These are phyloP conservation scores for Andrographis paniculata DNA, from an alignment of 305 asterid genomes.

Conservation along the genomic window DNA sequence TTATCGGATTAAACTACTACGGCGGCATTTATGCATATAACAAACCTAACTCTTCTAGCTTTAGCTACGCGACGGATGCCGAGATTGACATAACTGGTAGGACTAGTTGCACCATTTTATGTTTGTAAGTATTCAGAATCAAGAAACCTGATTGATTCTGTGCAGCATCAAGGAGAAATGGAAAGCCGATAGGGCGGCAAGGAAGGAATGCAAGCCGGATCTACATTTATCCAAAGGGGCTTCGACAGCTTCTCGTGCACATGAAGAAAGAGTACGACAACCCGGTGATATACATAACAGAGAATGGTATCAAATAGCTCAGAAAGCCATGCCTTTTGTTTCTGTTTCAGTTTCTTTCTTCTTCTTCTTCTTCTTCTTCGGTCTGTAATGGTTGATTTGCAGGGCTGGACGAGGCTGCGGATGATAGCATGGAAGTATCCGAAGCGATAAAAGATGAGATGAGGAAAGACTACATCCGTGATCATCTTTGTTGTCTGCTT, in stretches of 20 bases:
- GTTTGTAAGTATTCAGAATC: too few species aligned
- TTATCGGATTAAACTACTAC: constrained; percentile 47
- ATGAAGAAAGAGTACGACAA: constrained; percentile 28
- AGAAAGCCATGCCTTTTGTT: not conserved
- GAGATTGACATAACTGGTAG: constrained; percentile 30
- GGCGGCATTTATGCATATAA: constrained; percentile 38
- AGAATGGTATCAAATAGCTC: constrained; percentile 29
- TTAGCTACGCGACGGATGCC: constrained; percentile 35
- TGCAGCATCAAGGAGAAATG: constrained; percentile 23
- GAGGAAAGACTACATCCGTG: constrained; percentile 35
- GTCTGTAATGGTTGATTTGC: not conserved
- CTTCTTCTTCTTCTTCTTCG: not conserved
- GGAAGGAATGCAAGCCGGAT: constrained; percentile 33
- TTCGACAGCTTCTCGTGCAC: constrained; percentile 23
- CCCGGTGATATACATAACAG: constrained; percentile 45
- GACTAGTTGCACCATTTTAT: not conserved
- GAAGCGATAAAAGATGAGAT: constrained; percentile 35
- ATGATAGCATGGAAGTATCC: constrained; percentile 18
- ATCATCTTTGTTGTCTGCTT: constrained; percentile 40
- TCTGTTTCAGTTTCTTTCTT: not conserved
- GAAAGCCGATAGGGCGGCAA: constrained; percentile 38
- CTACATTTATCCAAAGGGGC: constrained; percentile 48
- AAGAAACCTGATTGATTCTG: not conserved
- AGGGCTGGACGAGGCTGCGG: constrained; percentile 39
- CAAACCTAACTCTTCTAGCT: constrained; percentile 30